These are phyloP conservation scores for Leucaena leucocephala DNA, from an alignment of 306 rosid species.

Conservation along the genomic window DNA sequence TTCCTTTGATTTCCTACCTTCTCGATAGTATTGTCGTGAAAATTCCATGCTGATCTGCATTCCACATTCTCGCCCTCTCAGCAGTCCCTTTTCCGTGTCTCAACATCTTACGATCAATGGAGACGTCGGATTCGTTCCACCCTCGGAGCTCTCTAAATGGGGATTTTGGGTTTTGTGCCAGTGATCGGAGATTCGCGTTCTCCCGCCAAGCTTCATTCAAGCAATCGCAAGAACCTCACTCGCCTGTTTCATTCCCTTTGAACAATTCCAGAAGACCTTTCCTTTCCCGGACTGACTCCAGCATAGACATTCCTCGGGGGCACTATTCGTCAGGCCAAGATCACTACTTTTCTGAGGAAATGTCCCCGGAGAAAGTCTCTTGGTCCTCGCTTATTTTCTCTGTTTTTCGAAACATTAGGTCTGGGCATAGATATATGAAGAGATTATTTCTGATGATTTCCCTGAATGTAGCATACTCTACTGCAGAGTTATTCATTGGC, in stretches of 20 bases:
- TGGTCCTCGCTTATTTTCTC: slow-evolving; percentile 43
- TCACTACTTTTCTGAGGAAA: slow-evolving; percentile 36
- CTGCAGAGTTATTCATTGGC: slow-evolving; percentile 74
- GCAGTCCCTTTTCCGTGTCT: background rate
- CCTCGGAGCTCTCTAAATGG: slow-evolving; percentile 56
- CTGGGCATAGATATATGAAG: slow-evolving; percentile 90
- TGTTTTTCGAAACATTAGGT: slow-evolving; percentile 58
- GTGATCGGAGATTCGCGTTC: slow-evolving; percentile 84
- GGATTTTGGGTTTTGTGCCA: slow-evolving; percentile 55
- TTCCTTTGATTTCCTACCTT: background rate
- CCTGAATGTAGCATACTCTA: slow-evolving; percentile 82
- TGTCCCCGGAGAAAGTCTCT: slow-evolving; percentile 42
- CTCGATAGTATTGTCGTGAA: background rate
- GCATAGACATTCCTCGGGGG: slow-evolving; percentile 70
- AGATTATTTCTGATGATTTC: slow-evolving; percentile 82
- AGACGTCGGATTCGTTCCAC: slow-evolving; percentile 45
- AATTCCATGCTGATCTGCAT: background rate
- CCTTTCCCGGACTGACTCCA: slow-evolving; percentile 66
- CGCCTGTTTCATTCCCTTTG: slow-evolving; percentile 55
- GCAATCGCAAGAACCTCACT: slow-evolving; percentile 54
- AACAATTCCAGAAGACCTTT: slow-evolving; percentile 49
- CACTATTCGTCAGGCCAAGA: slow-evolving; percentile 43
- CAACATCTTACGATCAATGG: slow-evolving; percentile 40
- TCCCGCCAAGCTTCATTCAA: slow-evolving; percentile 86
- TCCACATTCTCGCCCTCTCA: background rate